Evolutionary conservation across 140 eudicot species (phyloP).

Genomic region (Bidens hawaiensis): DNA sequence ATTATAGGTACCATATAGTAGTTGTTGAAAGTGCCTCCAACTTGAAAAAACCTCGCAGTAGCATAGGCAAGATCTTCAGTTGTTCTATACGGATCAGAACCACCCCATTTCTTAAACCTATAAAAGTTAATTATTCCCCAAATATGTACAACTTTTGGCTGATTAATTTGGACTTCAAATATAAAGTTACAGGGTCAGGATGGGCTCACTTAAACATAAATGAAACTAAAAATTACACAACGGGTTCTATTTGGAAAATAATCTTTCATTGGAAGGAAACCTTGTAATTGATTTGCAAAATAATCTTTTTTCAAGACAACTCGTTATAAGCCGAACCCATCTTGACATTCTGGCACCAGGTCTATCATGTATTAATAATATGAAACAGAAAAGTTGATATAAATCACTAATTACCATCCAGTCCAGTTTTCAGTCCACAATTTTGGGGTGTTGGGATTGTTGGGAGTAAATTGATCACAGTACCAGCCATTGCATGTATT

Average conservation of each 20-base stretch:
- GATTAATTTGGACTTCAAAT: too few relatives aligned
- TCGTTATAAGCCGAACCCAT: too few relatives aligned
- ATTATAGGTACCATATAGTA: too few relatives aligned
- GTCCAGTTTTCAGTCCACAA: conserved; percentile 95
- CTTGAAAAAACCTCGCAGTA: conserved; percentile 57
- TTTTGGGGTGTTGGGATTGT: conserved; percentile 48
- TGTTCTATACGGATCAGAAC: conserved; percentile 43
- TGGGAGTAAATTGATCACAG: conserved; percentile 55
- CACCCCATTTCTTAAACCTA: conserved; percentile 74
- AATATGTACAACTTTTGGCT: too few relatives aligned
- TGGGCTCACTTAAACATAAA: too few relatives aligned
- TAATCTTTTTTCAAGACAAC: not conserved
- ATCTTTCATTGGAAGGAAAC: too few relatives aligned
- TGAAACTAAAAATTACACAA: too few relatives aligned
- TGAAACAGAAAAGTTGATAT: not conserved
- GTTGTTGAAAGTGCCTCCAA: conserved; percentile 61
- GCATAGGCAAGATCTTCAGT: conserved; percentile 74
- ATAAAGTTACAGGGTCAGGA: too few relatives aligned
- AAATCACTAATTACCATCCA: conserved; percentile 52
- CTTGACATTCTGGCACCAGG: too few relatives aligned
- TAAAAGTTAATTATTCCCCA: too few relatives aligned
- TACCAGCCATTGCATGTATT: conserved; percentile 75
- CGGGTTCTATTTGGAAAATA: too few relatives aligned
- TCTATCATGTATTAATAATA: not conserved
- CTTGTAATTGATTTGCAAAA: not conserved